Base-by-base conservation (phyloP, 2,329 filamentous ascomycete species). In the Dryadomyces sulphureus region DNA sequence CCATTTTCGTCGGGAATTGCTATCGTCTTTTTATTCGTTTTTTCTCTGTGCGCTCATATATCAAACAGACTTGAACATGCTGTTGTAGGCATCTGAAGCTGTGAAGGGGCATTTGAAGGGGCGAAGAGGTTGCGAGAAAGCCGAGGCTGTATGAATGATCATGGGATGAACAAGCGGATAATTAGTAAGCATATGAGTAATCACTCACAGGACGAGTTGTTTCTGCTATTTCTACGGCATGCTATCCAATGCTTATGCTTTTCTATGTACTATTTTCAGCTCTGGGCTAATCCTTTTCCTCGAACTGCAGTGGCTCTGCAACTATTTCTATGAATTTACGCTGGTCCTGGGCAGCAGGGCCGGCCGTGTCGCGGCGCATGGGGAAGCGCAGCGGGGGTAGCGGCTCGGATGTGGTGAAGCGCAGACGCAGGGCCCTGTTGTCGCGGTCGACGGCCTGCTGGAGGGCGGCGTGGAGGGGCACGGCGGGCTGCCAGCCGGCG, bases 401-500 rank as follows among this genome's bases (percentile, higher is more conserved):
- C 5, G 32, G 8, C 11, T 19, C 2, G 17, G 41, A 3, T 43
- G 43, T 4, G 42, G 25, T 8, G 34, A 35, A 4, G 38, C 16
- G 17, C 6, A 7, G 5, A 4, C 38, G 36, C 35, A 49, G 45
- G 39, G 48, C 22, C n/a, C 25, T 38, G 21, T 49, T 48, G 42
- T 54, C 52, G 2, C 38, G 51, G 12, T 30, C 32, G n/a, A 50
- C 27, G 3, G 53, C 53, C 7, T 50, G 47, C 16, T 39, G 19
- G n/a, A 53, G 42, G 3, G 46, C 42, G 7, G 34, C 36, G 36
- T 48, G 36, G 14, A 54, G 47, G 7, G 49, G 50, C 45, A 41
- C 38, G 8, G 38, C 47, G 4, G 48, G 50, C 45, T 48, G 48
- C 48, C 47, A 49, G 16, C 48, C 50, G 9, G 41, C 45, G 41